Base-by-base conservation (phyloP, 805 yeast species). In the Sungouiella blattae region DNA sequence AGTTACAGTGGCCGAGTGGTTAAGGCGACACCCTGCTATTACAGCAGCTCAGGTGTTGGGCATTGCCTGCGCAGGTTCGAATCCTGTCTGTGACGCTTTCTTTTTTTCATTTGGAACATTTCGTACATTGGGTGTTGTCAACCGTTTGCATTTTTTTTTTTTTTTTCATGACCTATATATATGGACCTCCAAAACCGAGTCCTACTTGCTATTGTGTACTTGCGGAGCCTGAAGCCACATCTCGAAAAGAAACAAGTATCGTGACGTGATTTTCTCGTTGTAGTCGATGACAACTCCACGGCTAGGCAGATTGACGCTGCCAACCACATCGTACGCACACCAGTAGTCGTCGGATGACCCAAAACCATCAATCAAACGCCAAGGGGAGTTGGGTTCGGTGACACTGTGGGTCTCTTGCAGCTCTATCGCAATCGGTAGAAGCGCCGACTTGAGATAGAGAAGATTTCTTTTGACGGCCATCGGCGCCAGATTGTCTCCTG, bases 81-180 rank as follows among this genome's bases (percentile, higher is more conserved):
- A 87, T 87, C 96, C 94, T 87, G 95, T 86, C 94, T 83, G 94
- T 87, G 85, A 84, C 96, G 95, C 50, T 58, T 62, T 67, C 67
- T 75, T 69, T 76, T 75, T 74, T 29, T 11, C n/a, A 6, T 6
- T 18, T 6, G 11, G 14, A 26, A 7, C 8, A 4, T 14, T 3
- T 2, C 16, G 9, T 26, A 6, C 22, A 20, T 7, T 20, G 6
- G 9, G 9, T 20, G 6, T 20, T 20, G 9, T 9, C 22, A n/a
- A n/a, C 9, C 22, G 22, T 20, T 20, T 7, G 8, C 22, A 20
- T 20, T 20, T 9, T 20, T 7, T 7, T 20, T 20, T 7, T 20
- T 20, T 20, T 7, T 9, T 9, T 20, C 22, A 20, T 20, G 6
- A 20, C 22, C 22, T n/a, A n/a, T n/a, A n/a, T n/a, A n/a, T n/a